Percentiles rank a stretch among this genome's conserved stretches.
Evolutionary conservation across 768 basidiomycete species (phyloP).

Genomic region (Kwoniella dendrophila): DNA sequence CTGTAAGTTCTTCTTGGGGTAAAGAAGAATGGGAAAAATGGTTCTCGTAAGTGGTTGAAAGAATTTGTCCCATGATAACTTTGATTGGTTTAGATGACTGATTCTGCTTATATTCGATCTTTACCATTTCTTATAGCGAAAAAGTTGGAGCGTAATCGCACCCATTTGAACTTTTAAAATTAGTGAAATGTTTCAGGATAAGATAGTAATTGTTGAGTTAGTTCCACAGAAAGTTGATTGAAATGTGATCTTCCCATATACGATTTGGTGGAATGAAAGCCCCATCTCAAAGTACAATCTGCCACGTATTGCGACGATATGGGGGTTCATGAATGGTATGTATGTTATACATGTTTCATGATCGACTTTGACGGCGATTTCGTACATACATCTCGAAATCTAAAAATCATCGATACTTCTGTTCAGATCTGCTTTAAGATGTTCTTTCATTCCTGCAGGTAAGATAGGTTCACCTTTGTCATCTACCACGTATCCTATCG

Average conservation of each 20-base stretch:
- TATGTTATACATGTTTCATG: neutral
- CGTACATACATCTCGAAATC: conserved; percentile 1
- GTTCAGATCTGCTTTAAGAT: conserved; percentile 81
- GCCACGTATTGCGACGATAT: no score
- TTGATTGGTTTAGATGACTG: neutral
- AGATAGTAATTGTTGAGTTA: no score
- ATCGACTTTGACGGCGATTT: neutral
- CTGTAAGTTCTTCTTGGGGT: conserved; percentile 80
- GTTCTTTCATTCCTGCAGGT: conserved; percentile 86
- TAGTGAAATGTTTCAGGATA: no score
- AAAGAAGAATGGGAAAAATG: conserved; percentile 79
- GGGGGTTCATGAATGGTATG: no score
- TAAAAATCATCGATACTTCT: conserved; percentile 69
- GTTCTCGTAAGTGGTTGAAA: conserved; percentile 59
- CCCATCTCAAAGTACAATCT: no score
- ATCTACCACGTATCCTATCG: conserved; percentile 61
- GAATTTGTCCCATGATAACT: neutral
- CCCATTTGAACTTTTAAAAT: no score
- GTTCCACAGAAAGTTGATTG: no score
- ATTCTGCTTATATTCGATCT: neutral
- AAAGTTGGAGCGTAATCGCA: conserved; percentile 6
- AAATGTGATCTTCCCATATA: no score
- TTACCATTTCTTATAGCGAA: conserved; percentile 7
- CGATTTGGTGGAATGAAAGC: no score
- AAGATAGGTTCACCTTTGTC: conserved; percentile 67